These are phyloP conservation scores for Nakazawaea anatomiae DNA, from an alignment of 805 yeast genomes.

Conservation along the genomic window DNA sequence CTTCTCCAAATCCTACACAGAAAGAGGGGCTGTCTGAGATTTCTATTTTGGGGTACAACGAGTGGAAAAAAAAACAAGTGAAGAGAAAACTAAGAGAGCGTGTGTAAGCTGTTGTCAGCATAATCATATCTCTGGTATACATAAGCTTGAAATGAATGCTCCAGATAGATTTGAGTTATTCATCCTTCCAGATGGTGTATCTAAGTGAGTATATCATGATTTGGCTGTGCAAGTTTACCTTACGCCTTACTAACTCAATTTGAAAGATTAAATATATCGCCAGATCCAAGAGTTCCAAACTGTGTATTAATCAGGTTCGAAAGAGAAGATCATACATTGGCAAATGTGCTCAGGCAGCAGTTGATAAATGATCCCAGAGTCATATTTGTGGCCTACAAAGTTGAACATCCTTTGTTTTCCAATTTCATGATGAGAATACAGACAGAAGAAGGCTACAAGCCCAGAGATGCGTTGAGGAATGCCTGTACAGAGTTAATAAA, in stretches of 20 bases:
- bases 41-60: not conserved
- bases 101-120: not conserved
- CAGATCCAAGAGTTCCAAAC: constrained; percentile 93
- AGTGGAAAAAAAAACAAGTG: not conserved
- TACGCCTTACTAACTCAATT: constrained; percentile 7
- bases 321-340: constrained; percentile 96
- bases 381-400: constrained; percentile 95
- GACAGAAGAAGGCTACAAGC: constrained; percentile 92
- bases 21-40: not conserved
- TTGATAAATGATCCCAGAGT: constrained; percentile 82
- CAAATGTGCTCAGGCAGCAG: constrained; percentile 83
- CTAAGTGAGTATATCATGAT: constrained; percentile 52
- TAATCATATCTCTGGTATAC: no score
- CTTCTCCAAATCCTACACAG: not conserved
- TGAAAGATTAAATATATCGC: constrained; percentile 68
- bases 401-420: constrained; percentile 96
- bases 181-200: constrained; percentile 94
- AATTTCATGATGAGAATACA: constrained; percentile 91
- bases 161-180: constrained; percentile 98
- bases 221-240: no score
- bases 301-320: constrained; percentile 91
- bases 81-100: not conserved
- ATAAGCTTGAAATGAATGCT: constrained; percentile 61
- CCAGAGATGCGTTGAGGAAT: constrained; percentile 81
- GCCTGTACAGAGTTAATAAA: constrained; percentile 83